Evolutionary conservation across 805 yeast species (phyloP).

Genomic region (Lipomyces yamadae): DNA sequence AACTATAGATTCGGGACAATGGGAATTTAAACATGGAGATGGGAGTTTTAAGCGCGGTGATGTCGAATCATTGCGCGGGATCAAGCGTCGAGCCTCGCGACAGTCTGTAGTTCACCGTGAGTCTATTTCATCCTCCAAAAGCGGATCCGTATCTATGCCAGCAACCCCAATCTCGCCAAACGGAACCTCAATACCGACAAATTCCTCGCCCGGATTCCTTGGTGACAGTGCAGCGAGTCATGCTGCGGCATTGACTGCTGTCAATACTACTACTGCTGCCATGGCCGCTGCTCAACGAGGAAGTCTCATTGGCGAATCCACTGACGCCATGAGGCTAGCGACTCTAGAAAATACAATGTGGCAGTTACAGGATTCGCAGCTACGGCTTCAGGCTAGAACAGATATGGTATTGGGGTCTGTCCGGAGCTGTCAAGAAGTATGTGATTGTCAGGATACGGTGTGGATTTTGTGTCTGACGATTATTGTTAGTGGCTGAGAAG

Average conservation of each 20-base stretch:
- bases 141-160: constrained; percentile 38
- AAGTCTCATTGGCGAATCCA: constrained; percentile 1
- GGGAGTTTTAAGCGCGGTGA: constrained; percentile 83
- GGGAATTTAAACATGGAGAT: constrained; percentile 91
- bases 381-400: constrained; percentile 24
- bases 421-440: constrained; percentile 30
- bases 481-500: constrained; percentile 22
- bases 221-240: constrained; percentile 12
- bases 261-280: constrained; percentile 1
- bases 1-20: constrained; percentile 46
- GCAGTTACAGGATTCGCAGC: constrained; percentile 35
- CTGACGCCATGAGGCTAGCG: constrained; percentile 21
- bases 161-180: constrained; percentile 33
- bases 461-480: not conserved
- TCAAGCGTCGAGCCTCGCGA: constrained; percentile 74
- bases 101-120: constrained; percentile 40
- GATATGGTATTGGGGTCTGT: constrained; percentile 32
- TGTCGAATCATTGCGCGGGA: constrained; percentile 68
- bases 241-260: constrained; percentile 3
- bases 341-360: constrained; percentile 29
- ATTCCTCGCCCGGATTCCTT: constrained; percentile 19
- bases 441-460: not conserved
- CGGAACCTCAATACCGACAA: constrained; percentile 2
- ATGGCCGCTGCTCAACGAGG: constrained; percentile 3
- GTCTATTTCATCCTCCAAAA: constrained; percentile 53